phyloP scores from a whole-genome alignment of 2,329 filamentous ascomycete genomes.

The Ampelomyces quisqualis region DNA sequence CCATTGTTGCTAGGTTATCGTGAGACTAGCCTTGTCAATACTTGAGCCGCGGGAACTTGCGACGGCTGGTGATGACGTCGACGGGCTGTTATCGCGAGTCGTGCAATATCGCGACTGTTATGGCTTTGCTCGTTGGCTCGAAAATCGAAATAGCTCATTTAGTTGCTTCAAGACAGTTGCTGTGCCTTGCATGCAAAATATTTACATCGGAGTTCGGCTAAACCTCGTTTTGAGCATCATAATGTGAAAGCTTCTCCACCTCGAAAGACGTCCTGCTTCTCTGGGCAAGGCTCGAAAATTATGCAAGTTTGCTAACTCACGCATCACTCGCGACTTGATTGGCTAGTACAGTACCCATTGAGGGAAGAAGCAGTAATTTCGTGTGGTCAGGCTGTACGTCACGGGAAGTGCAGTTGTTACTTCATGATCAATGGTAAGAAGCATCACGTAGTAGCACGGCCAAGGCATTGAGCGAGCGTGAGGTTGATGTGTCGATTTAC shows the following conservation, averaged over 20 bases:
- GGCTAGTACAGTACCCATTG: no score
- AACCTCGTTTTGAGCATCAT: constrained; percentile 30
- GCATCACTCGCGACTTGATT: not conserved
- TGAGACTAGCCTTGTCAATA: not conserved
- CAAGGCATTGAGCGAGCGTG: constrained; percentile 28
- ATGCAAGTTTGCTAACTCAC: not conserved
- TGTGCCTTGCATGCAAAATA: constrained; percentile 19
- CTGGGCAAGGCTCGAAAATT: constrained; percentile 18
- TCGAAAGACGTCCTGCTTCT: constrained; percentile 29
- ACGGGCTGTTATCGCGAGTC: constrained; percentile 1
- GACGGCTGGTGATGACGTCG: constrained; percentile 1
- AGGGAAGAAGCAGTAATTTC: not conserved
- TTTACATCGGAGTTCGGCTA: constrained; percentile 36
- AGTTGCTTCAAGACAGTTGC: constrained; percentile 7
- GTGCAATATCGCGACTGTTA: no score
- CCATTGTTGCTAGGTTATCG: constrained; percentile 3
- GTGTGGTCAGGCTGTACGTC: not conserved
- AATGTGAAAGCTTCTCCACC: constrained; percentile 8
- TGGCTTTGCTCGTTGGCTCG: no score
- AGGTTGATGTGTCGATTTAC: constrained; percentile 44
- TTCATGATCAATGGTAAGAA: no score
- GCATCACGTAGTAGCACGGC: no score
- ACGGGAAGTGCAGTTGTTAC: not conserved
- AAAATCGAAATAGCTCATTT: no score
- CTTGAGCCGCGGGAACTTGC: constrained; percentile 1